Percentiles rank a stretch among this genome's conserved stretches.
Conservation (phyloP, 768 basidiomycete genomes). For the Lentinus tigrinus region DNA sequence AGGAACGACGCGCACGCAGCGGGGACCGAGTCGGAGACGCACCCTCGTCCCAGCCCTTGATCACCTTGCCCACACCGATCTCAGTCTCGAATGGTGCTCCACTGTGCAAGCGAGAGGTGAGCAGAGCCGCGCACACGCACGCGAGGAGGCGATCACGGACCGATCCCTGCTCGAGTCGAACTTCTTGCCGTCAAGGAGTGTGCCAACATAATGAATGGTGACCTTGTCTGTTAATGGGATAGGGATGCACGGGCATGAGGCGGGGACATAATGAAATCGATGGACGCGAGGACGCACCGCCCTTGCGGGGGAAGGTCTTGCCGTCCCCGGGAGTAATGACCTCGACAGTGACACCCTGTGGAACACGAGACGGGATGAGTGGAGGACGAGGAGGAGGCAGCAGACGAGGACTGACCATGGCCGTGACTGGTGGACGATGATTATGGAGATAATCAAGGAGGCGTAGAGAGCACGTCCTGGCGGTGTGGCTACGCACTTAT, state of each 20-base stretch:
- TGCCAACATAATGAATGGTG: constrained; percentile 79
- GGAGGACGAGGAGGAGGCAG: constrained; percentile 29
- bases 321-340: constrained; percentile 60
- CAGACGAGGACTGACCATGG: constrained; percentile 29
- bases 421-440: constrained; percentile 17
- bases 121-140: background rate
- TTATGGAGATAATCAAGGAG: constrained; percentile 22
- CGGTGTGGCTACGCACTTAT: constrained; percentile 42
- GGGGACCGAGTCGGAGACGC: constrained; percentile 21
- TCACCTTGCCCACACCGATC: constrained; percentile 81
- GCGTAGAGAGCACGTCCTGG: constrained; percentile 32
- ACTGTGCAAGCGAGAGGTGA: constrained; percentile 34
- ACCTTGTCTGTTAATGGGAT: constrained; percentile 66
- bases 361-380: background rate
- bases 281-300: constrained; percentile 50
- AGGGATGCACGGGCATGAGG: constrained; percentile 11
- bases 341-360: constrained; percentile 72
- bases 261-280: constrained; percentile 7
- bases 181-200: constrained; percentile 53
- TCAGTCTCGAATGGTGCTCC: constrained; percentile 59
- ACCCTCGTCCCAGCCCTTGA: constrained; percentile 93
- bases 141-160: constrained; percentile 38
- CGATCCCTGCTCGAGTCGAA: constrained; percentile 82
- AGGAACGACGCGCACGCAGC: constrained; percentile 8
- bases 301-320: constrained; percentile 59